A percentile compares a stretch with the other conserved stretches of the same genome.
Evolutionary conservation across 2,329 filamentous ascomycete species (phyloP).

Genomic region (Periconia sp.): DNA sequence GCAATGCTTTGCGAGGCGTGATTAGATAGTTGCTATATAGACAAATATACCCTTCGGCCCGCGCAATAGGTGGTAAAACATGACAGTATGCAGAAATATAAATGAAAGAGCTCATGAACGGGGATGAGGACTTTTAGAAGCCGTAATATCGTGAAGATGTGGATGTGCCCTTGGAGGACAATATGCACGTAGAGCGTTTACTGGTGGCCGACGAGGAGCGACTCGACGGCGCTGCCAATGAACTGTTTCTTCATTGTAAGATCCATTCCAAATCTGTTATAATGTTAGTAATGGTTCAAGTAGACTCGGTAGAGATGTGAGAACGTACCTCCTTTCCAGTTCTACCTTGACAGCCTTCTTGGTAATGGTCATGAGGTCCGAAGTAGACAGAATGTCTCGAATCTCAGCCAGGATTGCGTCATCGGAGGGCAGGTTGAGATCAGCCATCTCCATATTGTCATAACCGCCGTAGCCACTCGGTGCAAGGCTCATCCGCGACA

Average conservation of each 20-base stretch:
- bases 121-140: slow-evolving; percentile 10
- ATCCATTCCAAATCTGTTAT: slow-evolving; percentile 74
- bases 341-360: slow-evolving; percentile 98
- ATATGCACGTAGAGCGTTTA: not conserved
- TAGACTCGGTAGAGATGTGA: not conserved
- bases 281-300: slow-evolving; percentile 20
- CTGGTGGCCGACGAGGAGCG: slow-evolving; percentile 16
- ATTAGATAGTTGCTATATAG: slow-evolving; percentile 16
- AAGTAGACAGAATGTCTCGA: slow-evolving; percentile 86
- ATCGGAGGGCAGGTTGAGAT: slow-evolving; percentile 80
- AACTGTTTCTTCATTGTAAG: slow-evolving; percentile 90
- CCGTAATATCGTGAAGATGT: slow-evolving; percentile 23
- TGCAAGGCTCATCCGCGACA: slow-evolving; percentile 62
- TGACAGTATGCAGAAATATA: not conserved
- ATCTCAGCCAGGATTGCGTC: slow-evolving; percentile 93
- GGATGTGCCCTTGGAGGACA: not conserved
- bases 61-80: slow-evolving; percentile 9
- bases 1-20: slow-evolving; percentile 18
- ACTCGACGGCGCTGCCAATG: slow-evolving; percentile 62
- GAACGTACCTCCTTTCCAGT: slow-evolving; percentile 72
- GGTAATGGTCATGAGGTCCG: slow-evolving; percentile 95
- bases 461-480: slow-evolving; percentile 59
- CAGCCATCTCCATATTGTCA: slow-evolving; percentile 69
- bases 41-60: slow-evolving; percentile 9
- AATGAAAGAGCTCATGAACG: not conserved